Base-by-base conservation (phyloP, 768 basidiomycete species). In the Chlorophyllum brunneum region DNA sequence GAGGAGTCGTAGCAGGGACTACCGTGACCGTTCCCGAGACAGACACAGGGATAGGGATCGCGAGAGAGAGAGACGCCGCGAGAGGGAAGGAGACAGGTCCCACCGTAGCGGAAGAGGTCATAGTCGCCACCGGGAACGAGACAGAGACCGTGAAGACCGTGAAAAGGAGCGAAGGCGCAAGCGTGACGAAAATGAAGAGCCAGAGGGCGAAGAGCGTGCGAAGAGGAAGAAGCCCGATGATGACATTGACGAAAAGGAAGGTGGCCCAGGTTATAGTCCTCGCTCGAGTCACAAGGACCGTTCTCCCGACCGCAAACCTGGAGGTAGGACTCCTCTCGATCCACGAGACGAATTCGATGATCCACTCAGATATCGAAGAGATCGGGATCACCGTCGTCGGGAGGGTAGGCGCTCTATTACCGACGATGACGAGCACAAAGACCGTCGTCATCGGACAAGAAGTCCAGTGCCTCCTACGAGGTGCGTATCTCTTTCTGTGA, bases 181-280 rank as follows among this genome's bases (percentile, higher is more conserved):
- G 48, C 61, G 78, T 48, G 78, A 83, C 51, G 66, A 74, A 53
- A 42, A 43, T 23, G 58, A 59, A 36, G 58, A 59, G 11, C 23
- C 22, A 4, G 61, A 62, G 42, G 74, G 77, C 43, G 68, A 72
- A 60, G 81, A 81, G 51, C 71, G 76, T 49, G 68, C 69, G 42
- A 91, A 92, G 65, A 78, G 86, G 63, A 87, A 81, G 67, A 74
- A 73, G 58, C 73, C 75, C 26, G 82, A 85, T 58, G 83, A 81
- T 50, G 72, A 68, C 40, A 67, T 72, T 29, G 78, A 78, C 50
- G 71, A 71, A 36, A 69, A 61, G 34, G 61, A 71, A 23, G 65
- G 68, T 56, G 67, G 76, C 2, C 73, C 69, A 44, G 73, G 69
- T 56, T 79, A 80, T 58, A 80, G 77, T 39, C 77, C 78, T 34